Conservation (phyloP, 352 stramenopile species). For the Aphanomyces invadans region DNA sequence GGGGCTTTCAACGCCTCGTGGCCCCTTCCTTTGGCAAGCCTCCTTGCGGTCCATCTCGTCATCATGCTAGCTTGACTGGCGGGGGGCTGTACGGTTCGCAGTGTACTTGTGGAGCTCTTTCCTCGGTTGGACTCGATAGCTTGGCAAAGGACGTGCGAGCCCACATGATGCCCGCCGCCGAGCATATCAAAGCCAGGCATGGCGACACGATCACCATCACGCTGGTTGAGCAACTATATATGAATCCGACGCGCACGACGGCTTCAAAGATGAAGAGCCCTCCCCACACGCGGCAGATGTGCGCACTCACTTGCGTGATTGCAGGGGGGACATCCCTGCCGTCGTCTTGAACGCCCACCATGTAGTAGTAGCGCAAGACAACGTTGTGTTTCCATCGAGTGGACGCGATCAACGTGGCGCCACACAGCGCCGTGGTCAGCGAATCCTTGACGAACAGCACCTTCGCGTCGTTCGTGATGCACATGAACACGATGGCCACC, state of each 20-base stretch:
- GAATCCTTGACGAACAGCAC: conserved; percentile 17
- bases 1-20: too few species aligned
- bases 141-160: background rate
- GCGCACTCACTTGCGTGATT: background rate
- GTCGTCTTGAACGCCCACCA: background rate
- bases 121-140: background rate
- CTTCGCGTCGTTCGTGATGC: conserved; percentile 2
- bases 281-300: conserved; percentile 8
- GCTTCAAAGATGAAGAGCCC: background rate
- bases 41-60: background rate
- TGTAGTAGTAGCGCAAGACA: conserved; percentile 16
- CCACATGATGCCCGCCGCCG: background rate
- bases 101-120: background rate
- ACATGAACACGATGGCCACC: background rate
- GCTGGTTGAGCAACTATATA: background rate
- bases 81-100: background rate
- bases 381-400: conserved; percentile 3
- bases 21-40: background rate
- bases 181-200: background rate
- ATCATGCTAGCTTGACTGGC: background rate
- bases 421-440: conserved; percentile 7
- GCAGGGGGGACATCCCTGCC: background rate
- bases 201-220: conserved; percentile 17
- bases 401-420: background rate
- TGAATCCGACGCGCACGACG: background rate